Evolutionary conservation across 768 basidiomycete species (phyloP).

Genomic region (Rhizopogon vinicolor): DNA sequence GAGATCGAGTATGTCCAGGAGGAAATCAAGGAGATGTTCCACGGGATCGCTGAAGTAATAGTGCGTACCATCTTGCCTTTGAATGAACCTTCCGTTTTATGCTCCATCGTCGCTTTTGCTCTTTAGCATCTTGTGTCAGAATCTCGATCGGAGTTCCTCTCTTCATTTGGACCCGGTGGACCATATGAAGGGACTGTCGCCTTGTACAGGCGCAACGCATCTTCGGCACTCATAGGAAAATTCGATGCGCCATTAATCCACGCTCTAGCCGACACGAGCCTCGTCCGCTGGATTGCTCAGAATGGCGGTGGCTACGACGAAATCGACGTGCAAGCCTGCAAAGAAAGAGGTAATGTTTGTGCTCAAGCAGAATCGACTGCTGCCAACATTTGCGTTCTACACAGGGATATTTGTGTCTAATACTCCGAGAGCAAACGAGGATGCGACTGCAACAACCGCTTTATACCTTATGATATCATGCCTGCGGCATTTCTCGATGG

Average conservation of each 20-base stretch:
- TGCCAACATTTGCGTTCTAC: neutral
- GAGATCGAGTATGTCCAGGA: conserved; percentile 74
- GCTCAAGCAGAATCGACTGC: neutral
- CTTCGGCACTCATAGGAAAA: conserved; percentile 56
- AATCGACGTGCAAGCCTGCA: conserved; percentile 70
- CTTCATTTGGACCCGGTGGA: conserved; percentile 52
- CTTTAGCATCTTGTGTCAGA: conserved; percentile 47
- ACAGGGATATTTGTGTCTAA: conserved; percentile 74
- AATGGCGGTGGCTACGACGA: conserved; percentile 88
- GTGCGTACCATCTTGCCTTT: conserved; percentile 38
- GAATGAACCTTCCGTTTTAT: neutral
- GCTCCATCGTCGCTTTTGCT: neutral
- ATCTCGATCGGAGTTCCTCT: conserved; percentile 59
- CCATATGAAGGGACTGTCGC: conserved; percentile 71
- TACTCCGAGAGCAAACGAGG: conserved; percentile 81
- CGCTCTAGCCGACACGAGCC: conserved; percentile 46
- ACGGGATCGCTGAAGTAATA: conserved; percentile 62
- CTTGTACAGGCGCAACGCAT: conserved; percentile 72
- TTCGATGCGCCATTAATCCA: conserved; percentile 74
- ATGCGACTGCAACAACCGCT: conserved; percentile 81
- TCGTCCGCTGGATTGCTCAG: conserved; percentile 78
- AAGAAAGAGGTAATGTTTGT: conserved; percentile 49
- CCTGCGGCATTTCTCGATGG: conserved; percentile 61
- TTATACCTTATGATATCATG: conserved; percentile 73
- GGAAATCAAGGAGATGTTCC: conserved; percentile 58